Base-by-base conservation (phyloP, 805 yeast genomes). In the Saccharomycopsis javanensis region DNA sequence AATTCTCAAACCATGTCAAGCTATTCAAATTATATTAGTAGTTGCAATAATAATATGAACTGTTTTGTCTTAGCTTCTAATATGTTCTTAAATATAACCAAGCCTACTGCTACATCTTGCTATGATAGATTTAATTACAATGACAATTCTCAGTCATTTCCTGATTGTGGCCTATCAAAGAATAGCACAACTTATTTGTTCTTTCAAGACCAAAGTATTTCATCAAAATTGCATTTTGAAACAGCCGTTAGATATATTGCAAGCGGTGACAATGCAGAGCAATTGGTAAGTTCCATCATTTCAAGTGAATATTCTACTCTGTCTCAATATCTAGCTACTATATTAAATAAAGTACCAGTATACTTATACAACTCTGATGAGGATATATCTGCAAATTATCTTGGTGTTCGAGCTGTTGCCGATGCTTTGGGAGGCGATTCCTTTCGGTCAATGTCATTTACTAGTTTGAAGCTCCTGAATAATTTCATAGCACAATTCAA, bases 361-460 rank as follows among this genome's bases (percentile, higher is more conserved):
- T 69, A 88, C 64, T 72, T 94, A 55, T 89, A 88, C 72, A 85
- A 85, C 64, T 99, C 99, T 48, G 88, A 86, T 63, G 79, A 83
- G 63, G 99, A 94, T 70, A 77, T 88, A 50, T 86, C 94, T 56
- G 94, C 98, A 71, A 94, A 94, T 66, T 79, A 81, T 65, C 63
- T 77, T 38, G 96, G 97, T 23, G 83, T 88, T 3, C 84, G 85
- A 63, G 75, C 77, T 63, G 69, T 86, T 68, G 82, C 91, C 87
- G 84, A 27, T 27, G 8, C 51, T 5, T n/a, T 65, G 57, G 0
- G 85, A 86, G 45, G 74, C 72, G 57, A 64, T 73, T 8, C 71
- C 69, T 7, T 73, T 61, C 38, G 23, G 59, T 63, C 4, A 48
- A 63, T 13, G 69, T 70, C 56, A 79, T 85, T 85, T 60, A 67